Evolutionary conservation across 139 green algal genomes (phyloP).

Genomic region (Ettlia oleoabundans): DNA sequence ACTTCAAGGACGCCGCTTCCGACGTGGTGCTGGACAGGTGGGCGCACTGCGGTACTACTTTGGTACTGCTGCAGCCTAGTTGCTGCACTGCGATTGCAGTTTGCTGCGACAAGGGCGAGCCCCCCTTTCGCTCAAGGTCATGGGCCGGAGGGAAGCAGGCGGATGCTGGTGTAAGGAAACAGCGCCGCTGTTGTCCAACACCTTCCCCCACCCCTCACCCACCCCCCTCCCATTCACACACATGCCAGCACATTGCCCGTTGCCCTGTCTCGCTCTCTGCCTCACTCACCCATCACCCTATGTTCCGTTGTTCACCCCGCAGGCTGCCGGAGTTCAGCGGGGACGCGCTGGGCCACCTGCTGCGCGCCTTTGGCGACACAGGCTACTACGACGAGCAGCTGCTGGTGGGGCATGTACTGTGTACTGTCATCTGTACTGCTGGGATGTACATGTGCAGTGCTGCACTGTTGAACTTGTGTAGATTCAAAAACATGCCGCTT

Average conservation of each 20-base stretch:
- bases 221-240: no score
- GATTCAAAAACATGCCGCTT: background rate
- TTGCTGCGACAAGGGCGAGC: no score
- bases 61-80: background rate
- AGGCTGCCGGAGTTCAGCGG: conserved; percentile 43
- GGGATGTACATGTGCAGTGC: no score
- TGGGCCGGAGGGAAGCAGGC: no score
- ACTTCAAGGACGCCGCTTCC: conserved; percentile 42
- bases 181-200: no score
- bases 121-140: no score
- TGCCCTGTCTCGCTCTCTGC: background rate
- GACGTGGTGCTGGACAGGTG: conserved; percentile 33
- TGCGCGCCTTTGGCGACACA: conserved; percentile 44
- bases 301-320: background rate
- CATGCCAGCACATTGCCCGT: background rate
- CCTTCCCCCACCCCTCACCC: no score
- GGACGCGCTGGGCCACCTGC: conserved; percentile 43
- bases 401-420: background rate
- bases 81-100: background rate
- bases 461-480: no score
- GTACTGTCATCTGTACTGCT: no score
- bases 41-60: background rate
- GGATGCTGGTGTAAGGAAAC: no score
- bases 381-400: conserved; percentile 43
- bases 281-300: background rate